Evolutionary conservation across 2,329 filamentous ascomycete species (phyloP), one percentile per base, ranked within the genome.

Genomic region (Fonsecaea multimorphosa): DNA sequence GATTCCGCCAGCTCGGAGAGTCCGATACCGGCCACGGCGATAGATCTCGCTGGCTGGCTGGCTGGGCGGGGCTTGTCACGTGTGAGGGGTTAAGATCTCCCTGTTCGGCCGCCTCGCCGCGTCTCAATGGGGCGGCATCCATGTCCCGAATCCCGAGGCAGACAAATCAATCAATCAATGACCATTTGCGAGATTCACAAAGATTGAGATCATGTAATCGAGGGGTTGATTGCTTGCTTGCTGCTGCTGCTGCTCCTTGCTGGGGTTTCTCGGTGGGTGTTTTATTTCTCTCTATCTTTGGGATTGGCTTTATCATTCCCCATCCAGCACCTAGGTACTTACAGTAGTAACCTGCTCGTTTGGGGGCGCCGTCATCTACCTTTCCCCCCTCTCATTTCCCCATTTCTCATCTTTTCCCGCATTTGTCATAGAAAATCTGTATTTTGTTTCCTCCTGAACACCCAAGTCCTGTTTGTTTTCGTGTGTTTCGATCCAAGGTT

Each of bases 61-160:
- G n/a, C n/a, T n/a, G n/a, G 11, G 32, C 2, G 32, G 11, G 32
- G 32, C 32, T 31, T 8, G 16, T 49, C 44, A 49, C 44, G 44
- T 49, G 44, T 24, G 44, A 49, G 44, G 44, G 44, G 44, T 49
- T 4, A 5, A 12, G 19, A 24, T 22, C 44, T 49, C 19, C 44
- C 24, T 49, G 8, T 24, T 11, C n/a, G n/a, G 6, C 19, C 19
- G n/a, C 19, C 19, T 24, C 2, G 14, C 36, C 11, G 29, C 6
- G 1, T n/a, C 16, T 49, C 44, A 24, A 24, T 49, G 44, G 44
- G 44, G 22, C 19, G n/a, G 44, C 44, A 49, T 27, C 9, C 19
- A 24, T 5, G 44, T 24, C 44, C 44, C 44, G 44, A 49, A 49
- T 12, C 44, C 44, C 44, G 44, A 49, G 44, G 44, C 44, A 49